Conservation (phyloP, 2,329 filamentous ascomycete species). For the Fusarium sp. region DNA sequence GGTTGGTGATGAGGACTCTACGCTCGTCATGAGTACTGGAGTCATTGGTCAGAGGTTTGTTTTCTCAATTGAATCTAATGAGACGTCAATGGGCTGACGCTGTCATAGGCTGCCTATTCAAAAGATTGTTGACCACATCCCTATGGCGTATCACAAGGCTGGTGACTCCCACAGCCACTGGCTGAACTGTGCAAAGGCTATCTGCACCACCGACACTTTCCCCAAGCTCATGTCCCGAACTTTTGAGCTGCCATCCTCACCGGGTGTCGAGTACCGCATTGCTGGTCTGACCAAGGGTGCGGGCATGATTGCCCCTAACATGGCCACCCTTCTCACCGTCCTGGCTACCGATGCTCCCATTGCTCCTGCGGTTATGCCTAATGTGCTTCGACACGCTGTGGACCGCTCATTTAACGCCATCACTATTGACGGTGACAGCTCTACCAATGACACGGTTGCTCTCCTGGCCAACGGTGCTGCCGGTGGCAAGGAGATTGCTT, state of each 20-base stretch:
- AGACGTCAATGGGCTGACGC: constrained; percentile 18
- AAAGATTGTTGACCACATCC: constrained; percentile 88
- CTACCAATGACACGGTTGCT: constrained; percentile 95
- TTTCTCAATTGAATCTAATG: constrained; percentile 3
- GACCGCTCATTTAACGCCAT: constrained; percentile 95
- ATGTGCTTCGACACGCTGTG: constrained; percentile 78
- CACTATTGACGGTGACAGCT: constrained; percentile 96
- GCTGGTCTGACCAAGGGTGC: constrained; percentile 98
- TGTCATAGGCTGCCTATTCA: constrained; percentile 80
- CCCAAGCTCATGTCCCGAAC: constrained; percentile 90
- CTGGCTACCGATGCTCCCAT: constrained; percentile 93
- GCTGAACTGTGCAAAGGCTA: constrained; percentile 87
- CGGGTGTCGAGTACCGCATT: constrained; percentile 80
- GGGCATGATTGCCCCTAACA: constrained; percentile 99
- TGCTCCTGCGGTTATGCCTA: constrained; percentile 72
- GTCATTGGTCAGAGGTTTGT: constrained; percentile 90
- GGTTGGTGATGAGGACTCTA: constrained; percentile 64
- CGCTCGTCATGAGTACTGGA: constrained; percentile 98
- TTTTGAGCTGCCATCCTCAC: constrained; percentile 86
- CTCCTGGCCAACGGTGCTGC: constrained; percentile 96
- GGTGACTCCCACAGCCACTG: constrained; percentile 85
- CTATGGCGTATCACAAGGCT: constrained; percentile 77
- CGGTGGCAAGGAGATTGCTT: constrained; percentile 73
- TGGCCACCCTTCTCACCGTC: constrained; percentile 94
- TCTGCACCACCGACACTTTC: constrained; percentile 98